Conservation (phyloP, 2,329 filamentous ascomycete genomes). For the Penicillium sp. region DNA sequence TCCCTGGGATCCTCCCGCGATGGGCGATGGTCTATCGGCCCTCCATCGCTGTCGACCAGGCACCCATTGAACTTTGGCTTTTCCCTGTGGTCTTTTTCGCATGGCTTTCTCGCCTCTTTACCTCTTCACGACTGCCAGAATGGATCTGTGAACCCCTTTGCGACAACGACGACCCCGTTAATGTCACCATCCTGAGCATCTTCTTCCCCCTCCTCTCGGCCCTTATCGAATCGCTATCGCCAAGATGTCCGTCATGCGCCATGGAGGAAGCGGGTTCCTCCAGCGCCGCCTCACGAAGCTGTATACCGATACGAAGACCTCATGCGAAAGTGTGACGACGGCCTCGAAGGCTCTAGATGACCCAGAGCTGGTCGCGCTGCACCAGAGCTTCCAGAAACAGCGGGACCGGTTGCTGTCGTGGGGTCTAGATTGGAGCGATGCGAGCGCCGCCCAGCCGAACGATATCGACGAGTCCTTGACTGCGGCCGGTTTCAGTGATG, state of each 20-base stretch:
- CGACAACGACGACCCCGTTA: constrained; percentile 7
- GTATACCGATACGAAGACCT: constrained; percentile 69
- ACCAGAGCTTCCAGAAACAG: constrained; percentile 67
- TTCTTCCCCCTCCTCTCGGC: constrained; percentile 13
- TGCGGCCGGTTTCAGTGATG: constrained; percentile 67
- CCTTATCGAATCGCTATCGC: constrained; percentile 31
- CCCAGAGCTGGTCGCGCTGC: constrained; percentile 62
- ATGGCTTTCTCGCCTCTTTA: constrained; percentile 18
- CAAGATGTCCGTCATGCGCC: constrained; percentile 55
- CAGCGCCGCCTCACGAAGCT: constrained; percentile 63
- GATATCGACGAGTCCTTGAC: constrained; percentile 69
- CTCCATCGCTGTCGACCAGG: constrained; percentile 29
- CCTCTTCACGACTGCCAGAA: constrained; percentile 17
- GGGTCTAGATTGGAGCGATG: constrained; percentile 71
- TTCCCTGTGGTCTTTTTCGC: constrained; percentile 13
- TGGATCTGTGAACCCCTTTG: constrained; percentile 23
- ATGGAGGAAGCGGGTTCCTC: constrained; percentile 50
- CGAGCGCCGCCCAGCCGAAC: constrained; percentile 60
- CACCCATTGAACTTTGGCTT: constrained; percentile 25
- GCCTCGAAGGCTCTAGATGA: constrained; percentile 56
- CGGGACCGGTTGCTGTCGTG: constrained; percentile 68
- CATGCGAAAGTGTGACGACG: constrained; percentile 61
- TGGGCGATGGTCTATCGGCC: constrained; percentile 36
- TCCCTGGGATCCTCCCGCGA: constrained; percentile 36
- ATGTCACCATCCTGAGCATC: constrained; percentile 24